These are phyloP conservation scores for Citrus sp. DNA, from an alignment of 345 rosid genomes.

Conservation along the genomic window DNA sequence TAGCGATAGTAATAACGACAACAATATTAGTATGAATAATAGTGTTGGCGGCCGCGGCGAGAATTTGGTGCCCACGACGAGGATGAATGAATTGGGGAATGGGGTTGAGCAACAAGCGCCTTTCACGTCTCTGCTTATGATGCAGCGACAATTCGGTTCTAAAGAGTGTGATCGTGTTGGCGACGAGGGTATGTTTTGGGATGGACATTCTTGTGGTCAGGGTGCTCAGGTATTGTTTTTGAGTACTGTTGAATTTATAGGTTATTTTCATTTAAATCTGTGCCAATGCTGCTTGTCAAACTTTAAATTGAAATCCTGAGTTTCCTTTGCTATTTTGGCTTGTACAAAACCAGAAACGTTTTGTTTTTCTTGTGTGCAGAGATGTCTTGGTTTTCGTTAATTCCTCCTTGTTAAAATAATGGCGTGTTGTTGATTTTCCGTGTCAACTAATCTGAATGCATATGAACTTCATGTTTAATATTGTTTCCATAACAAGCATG, in stretches of 20 bases:
- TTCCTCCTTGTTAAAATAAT: not conserved
- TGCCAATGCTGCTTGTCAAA: not conserved
- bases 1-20: not conserved
- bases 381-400: not conserved
- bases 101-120: conserved; percentile 27
- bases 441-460: not conserved
- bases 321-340: not conserved
- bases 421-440: not conserved
- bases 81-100: conserved; percentile 24
- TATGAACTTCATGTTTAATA: not conserved
- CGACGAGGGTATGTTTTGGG: conserved; percentile 33
- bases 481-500: not conserved
- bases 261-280: not conserved
- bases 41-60: conserved; percentile 28
- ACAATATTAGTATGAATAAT: not conserved
- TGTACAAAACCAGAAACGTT: not conserved
- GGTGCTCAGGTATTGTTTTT: conserved; percentile 50
- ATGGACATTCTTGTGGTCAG: conserved; percentile 32
- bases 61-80: conserved; percentile 33
- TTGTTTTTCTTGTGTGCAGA: not conserved
- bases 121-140: conserved; percentile 39
- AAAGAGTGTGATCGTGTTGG: conserved; percentile 20
- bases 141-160: conserved; percentile 27
- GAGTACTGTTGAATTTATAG: not conserved
- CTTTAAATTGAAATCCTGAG: not conserved